These are phyloP conservation scores for Ganoderma boninense DNA, from an alignment of 1,284 basidiomycete species.

Conservation along the genomic window DNA sequence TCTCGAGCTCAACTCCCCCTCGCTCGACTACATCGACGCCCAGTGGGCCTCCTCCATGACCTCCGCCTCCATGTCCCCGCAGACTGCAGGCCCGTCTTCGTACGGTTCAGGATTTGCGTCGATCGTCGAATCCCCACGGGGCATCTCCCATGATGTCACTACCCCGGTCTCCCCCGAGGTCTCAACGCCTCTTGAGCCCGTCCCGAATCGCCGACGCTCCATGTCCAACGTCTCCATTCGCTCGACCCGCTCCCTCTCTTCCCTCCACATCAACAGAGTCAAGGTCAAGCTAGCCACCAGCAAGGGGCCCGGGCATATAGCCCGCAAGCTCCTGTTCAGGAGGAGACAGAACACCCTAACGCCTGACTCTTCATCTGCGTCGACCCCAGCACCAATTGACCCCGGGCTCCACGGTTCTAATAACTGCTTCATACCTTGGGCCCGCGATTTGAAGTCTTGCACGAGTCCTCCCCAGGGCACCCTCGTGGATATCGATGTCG, in stretches of 20 bases:
- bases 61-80: conserved; percentile 30
- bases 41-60: conserved; percentile 48
- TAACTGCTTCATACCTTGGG: conserved; percentile 55
- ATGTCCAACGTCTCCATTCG: conserved; percentile 61
- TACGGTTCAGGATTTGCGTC: conserved; percentile 49
- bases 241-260: conserved; percentile 52
- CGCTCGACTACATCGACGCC: conserved; percentile 53
- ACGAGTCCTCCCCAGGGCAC: conserved; percentile 41
- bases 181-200: conserved; percentile 29
- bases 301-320: conserved; percentile 56
- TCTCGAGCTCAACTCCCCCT: conserved; percentile 62
- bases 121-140: conserved; percentile 33
- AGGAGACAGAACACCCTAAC: conserved; percentile 27
- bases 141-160: conserved; percentile 29
- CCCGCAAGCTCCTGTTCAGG: conserved; percentile 64
- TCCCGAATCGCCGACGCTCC: conserved; percentile 60
- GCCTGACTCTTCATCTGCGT: conserved; percentile 21
- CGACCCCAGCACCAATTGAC: conserved; percentile 25
- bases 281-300: conserved; percentile 55
- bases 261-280: conserved; percentile 54
- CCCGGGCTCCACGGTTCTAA: conserved; percentile 39
- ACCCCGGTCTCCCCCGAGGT: conserved; percentile 26
- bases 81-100: conserved; percentile 64
- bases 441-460: conserved; percentile 44
- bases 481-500: conserved; percentile 40